Percentiles rank a stretch among this genome's conserved stretches.
phyloP scores from a whole-genome alignment of 441 rosid genomes.

The Euphorbia celastroides region DNA sequence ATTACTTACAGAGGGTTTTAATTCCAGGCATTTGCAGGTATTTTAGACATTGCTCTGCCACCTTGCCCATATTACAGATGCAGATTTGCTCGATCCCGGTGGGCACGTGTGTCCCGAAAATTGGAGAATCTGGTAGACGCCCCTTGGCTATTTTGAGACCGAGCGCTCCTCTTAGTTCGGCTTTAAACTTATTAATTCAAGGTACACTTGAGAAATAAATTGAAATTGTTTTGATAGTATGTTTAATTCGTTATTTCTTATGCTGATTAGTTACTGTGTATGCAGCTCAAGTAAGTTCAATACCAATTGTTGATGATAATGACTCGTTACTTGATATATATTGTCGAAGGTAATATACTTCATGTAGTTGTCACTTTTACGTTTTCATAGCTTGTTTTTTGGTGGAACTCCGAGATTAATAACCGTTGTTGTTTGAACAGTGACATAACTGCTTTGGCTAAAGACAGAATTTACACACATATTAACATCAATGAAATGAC shows the following conservation, averaged over 20 bases:
- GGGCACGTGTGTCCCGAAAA: constrained; percentile 54
- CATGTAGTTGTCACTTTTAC: not conserved
- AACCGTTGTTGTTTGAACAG: constrained; percentile 32
- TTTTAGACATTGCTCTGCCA: constrained; percentile 44
- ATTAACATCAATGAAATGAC: constrained; percentile 85
- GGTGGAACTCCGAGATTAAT: not conserved
- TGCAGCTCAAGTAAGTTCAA: constrained; percentile 90
- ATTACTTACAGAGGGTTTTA: constrained; percentile 27
- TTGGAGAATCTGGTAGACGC: constrained; percentile 49
- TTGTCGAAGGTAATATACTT: constrained; percentile 65
- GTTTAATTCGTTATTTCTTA: not conserved
- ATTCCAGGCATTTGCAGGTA: constrained; percentile 60
- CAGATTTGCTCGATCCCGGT: constrained; percentile 48
- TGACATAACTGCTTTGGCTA: constrained; percentile 98
- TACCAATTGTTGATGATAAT: constrained; percentile 93
- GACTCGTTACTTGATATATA: constrained; percentile 91
- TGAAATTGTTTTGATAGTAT: not conserved
- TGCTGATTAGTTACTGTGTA: not conserved
- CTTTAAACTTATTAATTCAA: constrained; percentile 52
- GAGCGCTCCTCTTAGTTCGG: constrained; percentile 49
- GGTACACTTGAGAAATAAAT: no score
- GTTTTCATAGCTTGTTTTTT: not conserved
- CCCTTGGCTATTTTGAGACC: constrained; percentile 57
- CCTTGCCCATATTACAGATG: constrained; percentile 48
- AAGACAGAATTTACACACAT: constrained; percentile 85